Evolutionary conservation across 148 eudicot species (phyloP), one percentile per base, ranked within the genome.

Genomic region (Amaranthus palmeri): DNA sequence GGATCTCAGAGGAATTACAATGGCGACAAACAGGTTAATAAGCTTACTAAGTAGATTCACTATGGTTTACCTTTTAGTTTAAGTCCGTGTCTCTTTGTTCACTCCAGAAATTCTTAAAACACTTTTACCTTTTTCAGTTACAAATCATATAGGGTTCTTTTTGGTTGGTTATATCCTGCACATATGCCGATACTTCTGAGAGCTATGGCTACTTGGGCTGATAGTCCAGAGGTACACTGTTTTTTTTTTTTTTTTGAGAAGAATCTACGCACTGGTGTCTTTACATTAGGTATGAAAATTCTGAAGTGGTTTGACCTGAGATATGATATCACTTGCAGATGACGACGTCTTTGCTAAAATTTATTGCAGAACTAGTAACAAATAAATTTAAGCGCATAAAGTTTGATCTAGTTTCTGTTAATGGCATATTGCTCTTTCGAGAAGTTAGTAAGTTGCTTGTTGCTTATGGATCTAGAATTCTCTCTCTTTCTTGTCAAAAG

Each of bases 391-490:
- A 89, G 54, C 87, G 98, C 48, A 60, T 95, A 71, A 81, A 83
- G 6, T 95, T 95, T 83, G 98, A 91, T 72, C 84, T 85, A 10
- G 86, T 92, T n/a, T 95, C 98, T 69, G 88, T 92, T 49, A 91
- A 89, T 76, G 96, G 96, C 75, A 91, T 95, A 84, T 85, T 95
- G 70, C 96, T 95, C 73, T 95, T 95, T 74, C 87, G 97, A 68
- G 98, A 95, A 86, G 90, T 91, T 72, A 95, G 98, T 91, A 95
- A 91, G 66, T 61, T 91, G 69, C 79, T 90, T 55, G 93, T 91
- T 79, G 91, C 93, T 65, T 95, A 95, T 80, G 98, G 98, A 74
- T 85, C 97, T 70, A 85, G 93, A 74, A 84, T 84, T 67, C 76
- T 91, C 66, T 72, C 88, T 71, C 77, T 85, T 73, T 88, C 93